Evolutionary conservation across 345 rosid genomes (phyloP), one percentile per base, ranked within the genome.

Genomic region (Sonneratia caseolaris): DNA sequence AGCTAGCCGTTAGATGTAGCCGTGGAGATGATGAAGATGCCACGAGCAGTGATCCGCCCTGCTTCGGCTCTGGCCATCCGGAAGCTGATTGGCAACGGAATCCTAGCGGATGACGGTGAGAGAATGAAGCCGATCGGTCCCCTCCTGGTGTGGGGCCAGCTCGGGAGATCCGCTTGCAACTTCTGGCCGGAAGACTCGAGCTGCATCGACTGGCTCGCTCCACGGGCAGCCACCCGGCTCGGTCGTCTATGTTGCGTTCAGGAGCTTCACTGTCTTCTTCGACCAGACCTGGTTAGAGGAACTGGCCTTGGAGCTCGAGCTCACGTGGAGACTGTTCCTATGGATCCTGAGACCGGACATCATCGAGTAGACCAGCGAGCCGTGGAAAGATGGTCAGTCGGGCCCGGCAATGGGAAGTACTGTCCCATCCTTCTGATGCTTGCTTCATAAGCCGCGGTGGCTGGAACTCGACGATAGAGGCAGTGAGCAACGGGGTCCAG

Each of bases 391-490:
- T 75, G 43, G 82, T 79, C 7, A 40, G 42, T 24, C 79, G 82
- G 82, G 71, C 77, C 45, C 82, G 83, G 12, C 85, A 82, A 70
- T 76, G 71, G 66, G 51, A 62, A 37, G 83, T 82, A 37, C 15
- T 79, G 55, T 53, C 72, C 15, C 83, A 82, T 32, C 74, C 70
- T 7, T 74, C 85, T 1, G 27, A 77, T 24, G 76, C 83, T 7
- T 80, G 83, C 72, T 82, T 82, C n/a, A 55, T 82, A 40, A 80
- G 81, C 35, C 85, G 80, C 42, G 80, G 83, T n/a, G 75, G 83
- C n/a, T 82, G 85, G 85, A 77, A 82, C 76, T 82, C 82, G 8
- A 48, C 81, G 0, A 70, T 82, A 70, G 81, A 82, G 32, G 32
- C 32, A 1, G 32, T 27, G 32, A 68, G 83, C 79, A 73, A 74